Evolutionary conservation across 768 basidiomycete species (phyloP).

Genomic region (Austroboletus eburneus): DNA sequence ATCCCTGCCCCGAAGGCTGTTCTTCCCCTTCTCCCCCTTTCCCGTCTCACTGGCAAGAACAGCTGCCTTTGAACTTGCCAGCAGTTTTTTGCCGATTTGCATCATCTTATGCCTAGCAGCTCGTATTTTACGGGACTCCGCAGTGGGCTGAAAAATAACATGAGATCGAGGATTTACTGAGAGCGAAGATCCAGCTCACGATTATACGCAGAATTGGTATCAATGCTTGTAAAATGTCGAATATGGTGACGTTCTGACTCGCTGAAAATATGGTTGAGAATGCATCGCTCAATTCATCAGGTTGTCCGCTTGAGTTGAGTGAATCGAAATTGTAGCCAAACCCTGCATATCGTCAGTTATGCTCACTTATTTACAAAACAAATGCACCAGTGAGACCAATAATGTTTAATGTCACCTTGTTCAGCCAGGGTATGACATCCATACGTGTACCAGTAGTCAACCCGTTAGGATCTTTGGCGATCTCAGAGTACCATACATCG

Average conservation of each 20-base stretch:
- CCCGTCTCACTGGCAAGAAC: background rate
- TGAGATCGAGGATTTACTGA: no score
- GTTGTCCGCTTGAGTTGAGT: constrained; percentile 20
- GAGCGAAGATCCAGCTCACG: constrained; percentile 18
- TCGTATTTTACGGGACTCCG: background rate
- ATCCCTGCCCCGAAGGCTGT: background rate
- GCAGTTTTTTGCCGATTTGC: background rate
- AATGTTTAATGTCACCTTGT: constrained; percentile 37
- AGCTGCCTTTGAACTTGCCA: background rate
- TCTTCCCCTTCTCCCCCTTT: background rate
- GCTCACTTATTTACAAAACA: background rate
- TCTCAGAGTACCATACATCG: constrained; percentile 38
- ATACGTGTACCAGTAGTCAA: constrained; percentile 15
- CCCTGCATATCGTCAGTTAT: constrained; percentile 20
- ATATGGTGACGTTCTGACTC: constrained; percentile 8
- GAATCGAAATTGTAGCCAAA: constrained; percentile 37
- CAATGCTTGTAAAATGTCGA: constrained; percentile 32
- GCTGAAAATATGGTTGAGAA: constrained; percentile 30
- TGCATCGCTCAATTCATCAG: constrained; percentile 32
- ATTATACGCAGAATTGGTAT: constrained; percentile 38
- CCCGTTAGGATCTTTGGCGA: constrained; percentile 19
- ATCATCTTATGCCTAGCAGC: background rate
- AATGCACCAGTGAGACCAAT: constrained; percentile 38
- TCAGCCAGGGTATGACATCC: constrained; percentile 33
- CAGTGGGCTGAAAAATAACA: background rate